phyloP scores from a whole-genome alignment of 2,329 filamentous ascomycete genomes.

The Fusarium brachygibbosum region DNA sequence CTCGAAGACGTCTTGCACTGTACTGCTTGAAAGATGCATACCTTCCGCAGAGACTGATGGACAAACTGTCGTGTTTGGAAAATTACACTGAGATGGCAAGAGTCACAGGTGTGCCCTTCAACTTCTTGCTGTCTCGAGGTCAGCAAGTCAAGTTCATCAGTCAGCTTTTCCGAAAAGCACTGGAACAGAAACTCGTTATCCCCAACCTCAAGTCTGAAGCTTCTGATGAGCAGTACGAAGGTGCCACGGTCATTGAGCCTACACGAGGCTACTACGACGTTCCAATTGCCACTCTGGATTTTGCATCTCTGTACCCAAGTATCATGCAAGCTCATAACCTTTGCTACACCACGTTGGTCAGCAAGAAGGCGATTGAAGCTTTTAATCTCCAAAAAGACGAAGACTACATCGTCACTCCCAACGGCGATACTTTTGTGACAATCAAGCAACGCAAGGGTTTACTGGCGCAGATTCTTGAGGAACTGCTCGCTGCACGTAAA shows the following conservation, averaged over 20 bases:
- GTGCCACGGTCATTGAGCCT: slow-evolving; percentile 97
- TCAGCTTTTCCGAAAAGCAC: slow-evolving; percentile 93
- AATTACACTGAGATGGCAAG: slow-evolving; percentile 99
- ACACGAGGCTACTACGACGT: slow-evolving; percentile 94
- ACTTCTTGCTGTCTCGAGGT: slow-evolving; percentile 88
- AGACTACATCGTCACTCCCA: slow-evolving; percentile 96
- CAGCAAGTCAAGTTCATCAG: slow-evolving; percentile 99
- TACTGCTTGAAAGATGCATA: slow-evolving; percentile 99
- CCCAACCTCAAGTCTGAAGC: slow-evolving; percentile 82
- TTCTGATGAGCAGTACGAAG: slow-evolving; percentile 92
- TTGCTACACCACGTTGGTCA: slow-evolving; percentile 92
- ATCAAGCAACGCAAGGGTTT: slow-evolving; percentile 90
- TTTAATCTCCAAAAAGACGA: slow-evolving; percentile 85
- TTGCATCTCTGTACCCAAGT: slow-evolving; percentile 96
- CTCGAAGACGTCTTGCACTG: slow-evolving; percentile 87
- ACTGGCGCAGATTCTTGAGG: slow-evolving; percentile 94
- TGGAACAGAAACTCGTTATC: slow-evolving; percentile 93
- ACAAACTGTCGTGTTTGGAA: slow-evolving; percentile 97
- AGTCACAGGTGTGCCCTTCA: slow-evolving; percentile 98
- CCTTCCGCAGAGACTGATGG: slow-evolving; percentile 91
- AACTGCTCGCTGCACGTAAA: slow-evolving; percentile 91
- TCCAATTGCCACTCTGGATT: slow-evolving; percentile 97
- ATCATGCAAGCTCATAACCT: slow-evolving; percentile 99
- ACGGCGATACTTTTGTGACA: slow-evolving; percentile 93
- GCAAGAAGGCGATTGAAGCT: slow-evolving; percentile 79